phyloP scores from a whole-genome alignment of 1,139 yeast genomes.

The Pichia sp. region DNA sequence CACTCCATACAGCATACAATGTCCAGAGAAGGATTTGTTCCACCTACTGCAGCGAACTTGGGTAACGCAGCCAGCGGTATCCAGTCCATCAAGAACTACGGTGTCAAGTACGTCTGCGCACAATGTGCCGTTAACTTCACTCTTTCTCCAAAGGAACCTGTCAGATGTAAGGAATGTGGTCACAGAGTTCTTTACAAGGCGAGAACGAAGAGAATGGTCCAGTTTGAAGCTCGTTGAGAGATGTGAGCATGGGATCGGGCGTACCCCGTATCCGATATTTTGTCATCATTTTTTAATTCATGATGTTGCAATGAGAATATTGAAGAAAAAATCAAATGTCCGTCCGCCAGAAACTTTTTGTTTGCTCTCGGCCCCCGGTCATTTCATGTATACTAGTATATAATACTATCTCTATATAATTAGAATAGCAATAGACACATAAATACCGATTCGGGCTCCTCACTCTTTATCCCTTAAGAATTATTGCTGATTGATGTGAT shows the following conservation, averaged over 20 bases:
- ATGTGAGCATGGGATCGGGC: neutral
- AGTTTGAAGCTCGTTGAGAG: conserved; percentile 55
- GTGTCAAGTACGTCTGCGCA: conserved; percentile 92
- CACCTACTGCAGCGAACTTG: conserved; percentile 72
- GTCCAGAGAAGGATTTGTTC: conserved; percentile 85
- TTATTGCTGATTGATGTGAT: too few relatives aligned
- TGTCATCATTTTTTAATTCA: too few relatives aligned
- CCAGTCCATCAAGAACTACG: conserved; percentile 62
- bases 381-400: too few relatives aligned
- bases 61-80: conserved; percentile 64
- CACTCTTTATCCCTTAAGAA: too few relatives aligned
- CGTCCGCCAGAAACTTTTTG: too few relatives aligned
- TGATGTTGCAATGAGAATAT: too few relatives aligned
- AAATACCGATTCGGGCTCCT: too few relatives aligned
- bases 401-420: too few relatives aligned
- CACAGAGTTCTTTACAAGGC: conserved; percentile 97
- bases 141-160: conserved; percentile 89
- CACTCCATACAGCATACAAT: too few relatives aligned
- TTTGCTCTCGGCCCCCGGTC: too few relatives aligned
- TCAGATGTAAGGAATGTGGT: conserved; percentile 97
- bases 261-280: neutral
- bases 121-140: conserved; percentile 91
- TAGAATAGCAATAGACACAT: too few relatives aligned
- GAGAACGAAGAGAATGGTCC: conserved; percentile 91
- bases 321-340: too few relatives aligned